phyloP scores from a whole-genome alignment of 768 basidiomycete species.

The Boletus reticulatus region DNA sequence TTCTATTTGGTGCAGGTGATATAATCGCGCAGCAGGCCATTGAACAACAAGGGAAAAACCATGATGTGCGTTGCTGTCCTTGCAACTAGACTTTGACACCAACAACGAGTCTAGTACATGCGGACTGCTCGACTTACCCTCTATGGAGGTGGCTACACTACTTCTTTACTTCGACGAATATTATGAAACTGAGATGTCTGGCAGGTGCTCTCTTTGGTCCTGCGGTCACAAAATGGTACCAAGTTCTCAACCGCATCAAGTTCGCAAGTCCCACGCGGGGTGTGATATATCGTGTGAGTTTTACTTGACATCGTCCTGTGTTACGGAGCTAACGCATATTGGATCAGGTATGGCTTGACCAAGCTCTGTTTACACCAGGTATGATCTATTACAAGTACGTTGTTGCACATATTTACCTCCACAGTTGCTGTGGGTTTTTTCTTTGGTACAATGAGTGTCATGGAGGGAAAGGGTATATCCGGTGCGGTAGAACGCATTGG shows the following conservation, averaged over 20 bases:
- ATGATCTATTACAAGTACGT: constrained; percentile 7
- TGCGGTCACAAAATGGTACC: constrained; percentile 79
- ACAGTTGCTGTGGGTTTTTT: constrained; percentile 49
- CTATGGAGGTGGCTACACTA: constrained; percentile 58
- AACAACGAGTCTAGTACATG: constrained; percentile 39
- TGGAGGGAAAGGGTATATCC: constrained; percentile 68
- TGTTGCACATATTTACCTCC: background rate
- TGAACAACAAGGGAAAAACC: constrained; percentile 65
- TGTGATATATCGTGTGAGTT: constrained; percentile 58
- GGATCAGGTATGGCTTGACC: constrained; percentile 75
- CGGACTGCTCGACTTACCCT: constrained; percentile 64
- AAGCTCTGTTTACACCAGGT: constrained; percentile 74
- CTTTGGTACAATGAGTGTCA: constrained; percentile 73
- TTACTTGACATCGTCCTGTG: background rate
- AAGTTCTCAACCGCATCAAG: constrained; percentile 65
- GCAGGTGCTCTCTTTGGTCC: constrained; percentile 77
- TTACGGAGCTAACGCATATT: background rate
- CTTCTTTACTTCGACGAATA: background rate
- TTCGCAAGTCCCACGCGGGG: constrained; percentile 60
- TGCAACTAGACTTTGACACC: background rate
- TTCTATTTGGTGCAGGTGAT: constrained; percentile 75
- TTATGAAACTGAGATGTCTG: background rate
- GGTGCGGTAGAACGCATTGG: constrained; percentile 49
- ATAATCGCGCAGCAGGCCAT: constrained; percentile 84
- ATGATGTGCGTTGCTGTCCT: constrained; percentile 58